Conservation (phyloP, 805 yeast genomes). For the Ogataea degrootiae region DNA sequence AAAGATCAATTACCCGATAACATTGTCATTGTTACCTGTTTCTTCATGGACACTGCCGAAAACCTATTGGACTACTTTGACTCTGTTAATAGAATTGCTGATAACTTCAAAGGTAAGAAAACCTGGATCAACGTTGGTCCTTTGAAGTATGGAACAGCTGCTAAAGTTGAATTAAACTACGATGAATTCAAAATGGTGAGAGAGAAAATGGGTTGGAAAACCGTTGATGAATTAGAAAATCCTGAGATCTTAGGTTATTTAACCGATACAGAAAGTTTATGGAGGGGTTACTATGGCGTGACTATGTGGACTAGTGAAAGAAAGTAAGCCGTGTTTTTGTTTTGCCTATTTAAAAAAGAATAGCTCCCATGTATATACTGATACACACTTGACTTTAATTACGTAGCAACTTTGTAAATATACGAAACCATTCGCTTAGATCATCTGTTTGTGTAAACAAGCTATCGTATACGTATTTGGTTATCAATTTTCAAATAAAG, state of each 20-base stretch:
- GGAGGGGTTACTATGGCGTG: conserved; percentile 77
- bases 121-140: conserved; percentile 93
- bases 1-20: conserved; percentile 29
- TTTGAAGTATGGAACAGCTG: conserved; percentile 82
- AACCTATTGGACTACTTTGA: conserved; percentile 73
- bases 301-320: conserved; percentile 45
- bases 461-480: too few species aligned
- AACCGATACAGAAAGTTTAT: conserved; percentile 60
- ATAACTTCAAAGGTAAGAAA: conserved; percentile 31
- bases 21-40: conserved; percentile 60
- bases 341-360: too few species aligned
- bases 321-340: not conserved
- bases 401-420: too few species aligned
- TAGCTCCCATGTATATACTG: too few species aligned
- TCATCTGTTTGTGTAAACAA: too few species aligned
- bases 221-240: conserved; percentile 28
- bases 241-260: conserved; percentile 53
- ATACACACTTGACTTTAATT: too few species aligned
- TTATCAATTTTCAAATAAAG: too few species aligned
- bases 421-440: too few species aligned
- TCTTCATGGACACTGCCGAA: conserved; percentile 90
- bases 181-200: conserved; percentile 64
- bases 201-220: conserved; percentile 58
- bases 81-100: conserved; percentile 44
- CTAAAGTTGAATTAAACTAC: conserved; percentile 65